Evolutionary conservation across 305 asterid genomes (phyloP), one percentile per base, ranked within the genome.

Genomic region (Rubia tinctorum): DNA sequence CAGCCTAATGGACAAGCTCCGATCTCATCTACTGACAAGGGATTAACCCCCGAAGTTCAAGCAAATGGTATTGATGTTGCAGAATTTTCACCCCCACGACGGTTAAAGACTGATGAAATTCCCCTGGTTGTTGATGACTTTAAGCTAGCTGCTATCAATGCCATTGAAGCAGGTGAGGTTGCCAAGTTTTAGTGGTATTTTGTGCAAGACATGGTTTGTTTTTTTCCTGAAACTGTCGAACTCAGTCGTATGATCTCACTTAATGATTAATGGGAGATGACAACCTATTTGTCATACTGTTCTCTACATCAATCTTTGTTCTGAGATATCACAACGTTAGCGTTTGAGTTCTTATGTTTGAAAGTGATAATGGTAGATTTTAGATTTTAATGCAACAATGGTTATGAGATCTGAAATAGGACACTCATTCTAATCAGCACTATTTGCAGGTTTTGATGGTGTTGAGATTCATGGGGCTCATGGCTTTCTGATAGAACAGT

Each of bases 381-480:
- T 10, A 12, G 18, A 49, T 49, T 49, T 18, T 49, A 15, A 49
- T 49, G 55, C 55, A 47, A 3, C 55, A 6, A 43, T 43, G 55
- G 55, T 47, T 13, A 12, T 1, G 55, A 47, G 3, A 49, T 14
- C 53, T 4, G 55, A 13, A 13, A 49, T 49, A 14, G 7, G 55
- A 13, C 55, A 49, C n/a, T 49, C 55, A 49, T 49, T 49, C 55
- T 49, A 14, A 14, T 49, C 17, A 14, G n/a, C 17, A 7, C 30
- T 39, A 39, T 67, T 64, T 65, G 47, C 49, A 79, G 81, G 85
- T 22, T 82, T 82, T 66, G 85, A 82, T 73, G 85, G 79, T 10
- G 73, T 79, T 42, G 83, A 82, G 79, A 82, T 82, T 56, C 85
- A 78, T 14, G 85, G 79, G 17, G 85, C 73, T 44, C 30, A 78